phyloP scores from a whole-genome alignment of 2,329 filamentous ascomycete species.

The Knufia fluminis region DNA sequence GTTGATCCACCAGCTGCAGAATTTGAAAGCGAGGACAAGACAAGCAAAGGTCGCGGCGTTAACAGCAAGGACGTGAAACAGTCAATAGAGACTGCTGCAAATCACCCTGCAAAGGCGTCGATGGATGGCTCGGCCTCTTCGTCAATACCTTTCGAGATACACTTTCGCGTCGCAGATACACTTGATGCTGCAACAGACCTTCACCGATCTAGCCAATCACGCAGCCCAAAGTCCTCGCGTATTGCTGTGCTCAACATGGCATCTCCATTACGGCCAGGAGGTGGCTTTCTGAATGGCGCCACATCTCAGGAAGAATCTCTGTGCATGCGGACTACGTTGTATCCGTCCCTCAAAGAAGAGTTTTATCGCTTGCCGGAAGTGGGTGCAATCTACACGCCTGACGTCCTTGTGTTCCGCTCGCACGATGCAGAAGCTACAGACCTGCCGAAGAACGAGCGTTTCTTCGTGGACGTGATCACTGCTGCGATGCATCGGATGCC shows the following conservation, averaged over 20 bases:
- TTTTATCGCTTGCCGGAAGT: conserved; percentile 13
- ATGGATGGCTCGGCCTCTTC: not conserved
- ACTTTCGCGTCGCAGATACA: conserved; percentile 4
- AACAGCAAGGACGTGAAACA: no score
- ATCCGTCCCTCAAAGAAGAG: conserved; percentile 10
- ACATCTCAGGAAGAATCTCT: conserved; percentile 14
- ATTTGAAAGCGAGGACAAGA: not conserved
- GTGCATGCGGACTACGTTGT: conserved; percentile 13
- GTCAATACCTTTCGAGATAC: not conserved
- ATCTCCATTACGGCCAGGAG: conserved; percentile 11
- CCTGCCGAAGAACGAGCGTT: conserved; percentile 10
- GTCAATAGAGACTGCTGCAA: not conserved
- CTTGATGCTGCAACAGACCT: conserved; percentile 6
- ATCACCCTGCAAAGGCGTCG: not conserved
- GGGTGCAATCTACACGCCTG: conserved; percentile 10
- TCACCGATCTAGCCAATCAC: not conserved
- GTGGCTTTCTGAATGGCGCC: conserved; percentile 14
- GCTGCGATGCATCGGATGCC: conserved; percentile 10
- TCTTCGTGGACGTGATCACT: conserved; percentile 14
- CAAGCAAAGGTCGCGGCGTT: not conserved
- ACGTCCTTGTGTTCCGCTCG: conserved; percentile 11
- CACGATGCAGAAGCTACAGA: not conserved
- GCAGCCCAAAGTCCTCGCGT: not conserved
- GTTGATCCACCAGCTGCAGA: not conserved
- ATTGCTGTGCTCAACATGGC: conserved; percentile 16